Evolutionary conservation across 2,329 filamentous ascomycete species (phyloP).

Genomic region (Phoma sp.): DNA sequence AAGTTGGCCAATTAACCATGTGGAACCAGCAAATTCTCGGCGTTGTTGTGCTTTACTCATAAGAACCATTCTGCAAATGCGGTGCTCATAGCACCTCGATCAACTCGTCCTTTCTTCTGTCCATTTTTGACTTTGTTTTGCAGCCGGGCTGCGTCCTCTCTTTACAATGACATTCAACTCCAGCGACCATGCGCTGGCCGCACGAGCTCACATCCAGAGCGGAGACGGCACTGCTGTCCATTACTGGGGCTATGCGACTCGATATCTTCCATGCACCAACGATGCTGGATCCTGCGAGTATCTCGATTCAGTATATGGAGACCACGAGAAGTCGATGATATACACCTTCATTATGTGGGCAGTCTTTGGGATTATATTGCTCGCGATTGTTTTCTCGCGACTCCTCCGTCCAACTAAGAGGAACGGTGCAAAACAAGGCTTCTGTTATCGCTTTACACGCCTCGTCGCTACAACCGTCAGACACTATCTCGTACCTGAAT

Average conservation of each 20-base stretch:
- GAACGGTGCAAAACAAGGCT: slow-evolving; percentile 21
- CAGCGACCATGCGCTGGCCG: slow-evolving; percentile 4
- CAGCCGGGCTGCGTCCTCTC: slow-evolving; percentile 17
- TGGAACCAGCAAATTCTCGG: slow-evolving; percentile 10
- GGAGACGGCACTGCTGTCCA: slow-evolving; percentile 1
- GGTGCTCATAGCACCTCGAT: not conserved
- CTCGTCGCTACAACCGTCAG: slow-evolving; percentile 51
- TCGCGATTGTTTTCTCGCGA: slow-evolving; percentile 47
- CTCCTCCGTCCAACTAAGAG: slow-evolving; percentile 19
- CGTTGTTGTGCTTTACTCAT: not conserved
- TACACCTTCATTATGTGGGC: slow-evolving; percentile 63
- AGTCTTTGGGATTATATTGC: slow-evolving; percentile 53
- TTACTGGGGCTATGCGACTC: slow-evolving; percentile 62
- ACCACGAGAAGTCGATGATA: slow-evolving; percentile 59
- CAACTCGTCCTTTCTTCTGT: not conserved
- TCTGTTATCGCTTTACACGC: slow-evolving; percentile 27
- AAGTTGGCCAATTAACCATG: slow-evolving; percentile 1
- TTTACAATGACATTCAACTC: slow-evolving; percentile 9
- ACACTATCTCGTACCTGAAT: slow-evolving; percentile 65
- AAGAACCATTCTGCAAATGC: not conserved
- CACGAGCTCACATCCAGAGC: slow-evolving; percentile 11
- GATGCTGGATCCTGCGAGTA: slow-evolving; percentile 64
- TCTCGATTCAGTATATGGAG: slow-evolving; percentile 59
- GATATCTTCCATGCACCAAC: slow-evolving; percentile 61
- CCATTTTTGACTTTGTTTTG: slow-evolving; percentile 1